phyloP scores from a whole-genome alignment of 2,329 filamentous ascomycete genomes.

The Passalora sequoiae region DNA sequence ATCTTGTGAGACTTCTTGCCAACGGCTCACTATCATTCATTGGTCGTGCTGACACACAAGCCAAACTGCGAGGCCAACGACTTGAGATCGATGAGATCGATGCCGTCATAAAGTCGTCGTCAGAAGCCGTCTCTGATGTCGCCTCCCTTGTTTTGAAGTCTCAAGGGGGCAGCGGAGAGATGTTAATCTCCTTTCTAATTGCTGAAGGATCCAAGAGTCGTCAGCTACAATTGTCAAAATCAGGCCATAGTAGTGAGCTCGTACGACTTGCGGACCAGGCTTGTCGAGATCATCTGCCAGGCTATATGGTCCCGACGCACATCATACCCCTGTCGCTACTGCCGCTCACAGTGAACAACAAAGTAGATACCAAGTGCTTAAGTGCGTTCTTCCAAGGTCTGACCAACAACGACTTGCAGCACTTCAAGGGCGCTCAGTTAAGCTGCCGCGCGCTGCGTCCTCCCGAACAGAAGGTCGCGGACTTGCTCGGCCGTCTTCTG shows the following conservation, averaged over 20 bases:
- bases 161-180: constrained; percentile 67
- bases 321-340: constrained; percentile 66
- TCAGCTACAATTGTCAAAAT: constrained; percentile 35
- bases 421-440: constrained; percentile 37
- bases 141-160: constrained; percentile 73
- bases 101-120: constrained; percentile 64
- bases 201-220: constrained; percentile 20
- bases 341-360: constrained; percentile 84
- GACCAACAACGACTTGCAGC: constrained; percentile 57
- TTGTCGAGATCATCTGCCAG: constrained; percentile 66
- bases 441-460: constrained; percentile 30
- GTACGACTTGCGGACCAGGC: constrained; percentile 38
- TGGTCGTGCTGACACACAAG: constrained; percentile 82
- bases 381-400: constrained; percentile 61
- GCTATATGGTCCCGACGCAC: constrained; percentile 88
- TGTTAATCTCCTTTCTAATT: constrained; percentile 70
- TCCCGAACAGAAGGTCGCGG: constrained; percentile 47
- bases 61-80: constrained; percentile 83
- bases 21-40: constrained; percentile 83
- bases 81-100: constrained; percentile 91
- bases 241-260: constrained; percentile 23
- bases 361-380: constrained; percentile 69
- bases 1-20: constrained; percentile 74
- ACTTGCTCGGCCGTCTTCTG: constrained; percentile 52
- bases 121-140: constrained; percentile 59